Conservation (phyloP, 257 asterid species). For the Forsythia suspensa region DNA sequence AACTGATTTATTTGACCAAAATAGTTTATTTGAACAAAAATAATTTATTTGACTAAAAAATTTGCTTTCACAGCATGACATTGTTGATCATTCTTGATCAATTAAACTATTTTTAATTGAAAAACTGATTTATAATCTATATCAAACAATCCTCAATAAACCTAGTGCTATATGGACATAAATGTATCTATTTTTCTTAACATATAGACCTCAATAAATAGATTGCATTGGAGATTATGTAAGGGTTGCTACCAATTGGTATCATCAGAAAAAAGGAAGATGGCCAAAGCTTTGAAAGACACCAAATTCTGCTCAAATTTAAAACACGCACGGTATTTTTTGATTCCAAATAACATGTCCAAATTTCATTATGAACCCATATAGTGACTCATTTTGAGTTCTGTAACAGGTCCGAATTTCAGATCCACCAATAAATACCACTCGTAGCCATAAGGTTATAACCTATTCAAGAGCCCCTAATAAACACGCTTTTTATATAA, state of each 20-base stretch:
- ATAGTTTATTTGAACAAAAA: no score
- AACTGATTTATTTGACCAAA: no score
- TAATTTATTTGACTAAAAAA: no score
- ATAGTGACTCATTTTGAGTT: background rate
- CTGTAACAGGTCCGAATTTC: background rate
- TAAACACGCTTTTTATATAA: background rate
- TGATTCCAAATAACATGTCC: background rate
- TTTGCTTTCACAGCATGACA: no score
- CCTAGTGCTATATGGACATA: no score
- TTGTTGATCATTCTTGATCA: no score
- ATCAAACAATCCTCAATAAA: no score
- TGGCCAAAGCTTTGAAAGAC: background rate
- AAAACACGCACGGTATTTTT: background rate
- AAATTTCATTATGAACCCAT: background rate
- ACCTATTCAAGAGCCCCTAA: background rate
- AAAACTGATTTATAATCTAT: no score
- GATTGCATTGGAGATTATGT: no score
- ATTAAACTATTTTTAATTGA: no score
- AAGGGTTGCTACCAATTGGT: slow-evolving; percentile 8
- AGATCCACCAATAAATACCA: background rate
- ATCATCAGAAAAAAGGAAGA: background rate
- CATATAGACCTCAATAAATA: no score
- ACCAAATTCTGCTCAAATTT: background rate
- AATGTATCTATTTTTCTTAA: no score
- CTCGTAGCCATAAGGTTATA: background rate